Conservation (phyloP, 2,329 filamentous ascomycete genomes). For the Claviceps sp. region DNA sequence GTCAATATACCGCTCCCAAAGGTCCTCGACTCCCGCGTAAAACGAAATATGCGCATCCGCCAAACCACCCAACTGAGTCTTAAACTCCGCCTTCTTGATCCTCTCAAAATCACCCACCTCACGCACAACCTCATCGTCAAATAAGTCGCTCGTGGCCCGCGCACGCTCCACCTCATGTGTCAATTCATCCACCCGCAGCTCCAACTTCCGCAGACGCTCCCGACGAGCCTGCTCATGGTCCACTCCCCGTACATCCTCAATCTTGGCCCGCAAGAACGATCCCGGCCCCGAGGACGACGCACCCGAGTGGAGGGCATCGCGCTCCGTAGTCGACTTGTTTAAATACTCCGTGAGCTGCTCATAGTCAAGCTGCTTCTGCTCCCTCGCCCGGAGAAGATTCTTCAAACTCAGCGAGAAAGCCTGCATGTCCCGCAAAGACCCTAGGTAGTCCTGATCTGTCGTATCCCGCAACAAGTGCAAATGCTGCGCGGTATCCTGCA, state of each 20-base stretch:
- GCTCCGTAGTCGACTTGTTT: slow-evolving; percentile 75
- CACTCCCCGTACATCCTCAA: slow-evolving; percentile 92
- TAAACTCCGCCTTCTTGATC: slow-evolving; percentile 90
- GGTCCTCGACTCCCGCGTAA: slow-evolving; percentile 64
- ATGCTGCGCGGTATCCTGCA: slow-evolving; percentile 70
- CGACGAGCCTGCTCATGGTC: slow-evolving; percentile 87
- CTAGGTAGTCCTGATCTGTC: slow-evolving; percentile 92
- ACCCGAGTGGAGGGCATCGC: slow-evolving; percentile 60
- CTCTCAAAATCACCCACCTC: slow-evolving; percentile 91
- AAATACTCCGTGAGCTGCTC: slow-evolving; percentile 94
- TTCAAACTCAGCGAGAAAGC: slow-evolving; percentile 84
- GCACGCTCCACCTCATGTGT: slow-evolving; percentile 81
- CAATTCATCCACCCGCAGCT: slow-evolving; percentile 83
- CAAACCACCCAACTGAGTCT: slow-evolving; percentile 67
- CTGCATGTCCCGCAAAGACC: slow-evolving; percentile 87
- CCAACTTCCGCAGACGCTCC: slow-evolving; percentile 77
- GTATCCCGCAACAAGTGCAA: slow-evolving; percentile 74
- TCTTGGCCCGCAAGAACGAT: slow-evolving; percentile 82
- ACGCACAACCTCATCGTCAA: slow-evolving; percentile 89
- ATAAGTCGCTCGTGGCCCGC: slow-evolving; percentile 76
- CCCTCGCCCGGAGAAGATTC: slow-evolving; percentile 75
- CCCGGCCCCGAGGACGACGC: slow-evolving; percentile 45
- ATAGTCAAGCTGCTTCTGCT: slow-evolving; percentile 96
- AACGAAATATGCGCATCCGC: slow-evolving; percentile 80
- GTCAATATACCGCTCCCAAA: slow-evolving; percentile 81